Conservation (phyloP, 306 rosid genomes). For the Lathyrus oleraceus region DNA sequence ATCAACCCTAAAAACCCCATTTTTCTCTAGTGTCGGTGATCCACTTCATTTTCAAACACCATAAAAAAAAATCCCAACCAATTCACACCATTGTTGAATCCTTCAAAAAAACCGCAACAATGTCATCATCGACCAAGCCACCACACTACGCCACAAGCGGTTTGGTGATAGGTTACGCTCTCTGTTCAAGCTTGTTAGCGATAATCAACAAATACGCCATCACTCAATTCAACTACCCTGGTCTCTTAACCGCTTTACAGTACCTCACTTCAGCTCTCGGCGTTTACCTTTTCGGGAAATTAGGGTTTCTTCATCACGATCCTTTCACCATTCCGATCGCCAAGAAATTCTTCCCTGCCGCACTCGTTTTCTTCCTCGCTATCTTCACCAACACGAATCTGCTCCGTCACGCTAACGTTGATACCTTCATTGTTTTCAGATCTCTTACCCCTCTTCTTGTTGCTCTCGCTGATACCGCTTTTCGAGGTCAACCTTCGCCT, state of each 20-base stretch:
- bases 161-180: slow-evolving; percentile 79
- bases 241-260: slow-evolving; percentile 83
- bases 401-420: slow-evolving; percentile 93
- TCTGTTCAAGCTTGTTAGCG: slow-evolving; percentile 89
- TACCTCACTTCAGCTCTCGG: slow-evolving; percentile 84
- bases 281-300: slow-evolving; percentile 72
- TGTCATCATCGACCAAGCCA: slow-evolving; percentile 61
- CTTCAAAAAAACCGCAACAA: not conserved
- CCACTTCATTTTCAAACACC: not conserved
- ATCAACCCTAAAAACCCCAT: no score
- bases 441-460: slow-evolving; percentile 91
- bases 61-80: no score
- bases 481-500: slow-evolving; percentile 76
- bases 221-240: slow-evolving; percentile 88
- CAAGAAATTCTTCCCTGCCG: slow-evolving; percentile 89
- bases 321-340: slow-evolving; percentile 68
- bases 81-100: not conserved
- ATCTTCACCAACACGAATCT: slow-evolving; percentile 97
- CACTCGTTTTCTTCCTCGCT: slow-evolving; percentile 83
- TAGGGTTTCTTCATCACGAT: slow-evolving; percentile 83
- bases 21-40: not conserved
- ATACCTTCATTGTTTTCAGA: slow-evolving; percentile 89
- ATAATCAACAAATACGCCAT: slow-evolving; percentile 95
- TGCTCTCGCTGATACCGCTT: slow-evolving; percentile 81
- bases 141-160: slow-evolving; percentile 64